Percentiles rank a stretch among this genome's conserved stretches.
phyloP scores from a whole-genome alignment of 2,329 filamentous ascomycete genomes.

The Penicillium sp. region DNA sequence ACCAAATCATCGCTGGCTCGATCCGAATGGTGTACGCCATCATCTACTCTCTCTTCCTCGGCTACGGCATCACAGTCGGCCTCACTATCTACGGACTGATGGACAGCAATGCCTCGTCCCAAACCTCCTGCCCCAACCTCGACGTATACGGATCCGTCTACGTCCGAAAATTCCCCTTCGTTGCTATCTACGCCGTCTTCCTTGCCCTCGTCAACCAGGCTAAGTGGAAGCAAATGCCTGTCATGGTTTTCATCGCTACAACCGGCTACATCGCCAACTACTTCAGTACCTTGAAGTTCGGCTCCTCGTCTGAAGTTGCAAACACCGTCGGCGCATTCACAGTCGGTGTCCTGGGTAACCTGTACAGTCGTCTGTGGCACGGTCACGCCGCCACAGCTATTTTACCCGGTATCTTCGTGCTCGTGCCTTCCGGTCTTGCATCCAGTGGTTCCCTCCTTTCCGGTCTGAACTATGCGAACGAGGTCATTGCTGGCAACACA shows the following conservation, averaged over 20 bases:
- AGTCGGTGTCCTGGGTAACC: conserved; percentile 77
- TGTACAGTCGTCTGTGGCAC: conserved; percentile 73
- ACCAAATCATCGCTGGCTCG: conserved; percentile 68
- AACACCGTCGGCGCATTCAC: conserved; percentile 77
- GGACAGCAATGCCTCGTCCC: conserved; percentile 55
- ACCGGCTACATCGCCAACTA: conserved; percentile 76
- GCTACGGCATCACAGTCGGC: conserved; percentile 71
- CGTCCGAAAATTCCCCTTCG: conserved; percentile 67
- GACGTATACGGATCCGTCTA: conserved; percentile 45
- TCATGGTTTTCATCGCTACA: conserved; percentile 75
- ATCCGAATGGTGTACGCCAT: conserved; percentile 76
- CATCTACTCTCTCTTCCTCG: conserved; percentile 71
- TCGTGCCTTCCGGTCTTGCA: conserved; percentile 62
- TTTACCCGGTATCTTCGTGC: conserved; percentile 81
- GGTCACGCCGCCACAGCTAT: conserved; percentile 83
- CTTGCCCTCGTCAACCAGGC: conserved; percentile 80
- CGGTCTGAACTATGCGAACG: conserved; percentile 59
- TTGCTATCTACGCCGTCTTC: conserved; percentile 72
- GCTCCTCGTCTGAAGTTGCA: conserved; percentile 70
- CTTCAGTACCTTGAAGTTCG: conserved; percentile 69
- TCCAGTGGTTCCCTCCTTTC: conserved; percentile 59
- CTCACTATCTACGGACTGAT: conserved; percentile 64
- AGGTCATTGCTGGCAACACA: conserved; percentile 44
- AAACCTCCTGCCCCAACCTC: conserved; percentile 54
- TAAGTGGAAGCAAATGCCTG: conserved; percentile 75